Evolutionary conservation across 2,329 filamentous ascomycete species (phyloP).

Genomic region (Corinectria fuckeliana): DNA sequence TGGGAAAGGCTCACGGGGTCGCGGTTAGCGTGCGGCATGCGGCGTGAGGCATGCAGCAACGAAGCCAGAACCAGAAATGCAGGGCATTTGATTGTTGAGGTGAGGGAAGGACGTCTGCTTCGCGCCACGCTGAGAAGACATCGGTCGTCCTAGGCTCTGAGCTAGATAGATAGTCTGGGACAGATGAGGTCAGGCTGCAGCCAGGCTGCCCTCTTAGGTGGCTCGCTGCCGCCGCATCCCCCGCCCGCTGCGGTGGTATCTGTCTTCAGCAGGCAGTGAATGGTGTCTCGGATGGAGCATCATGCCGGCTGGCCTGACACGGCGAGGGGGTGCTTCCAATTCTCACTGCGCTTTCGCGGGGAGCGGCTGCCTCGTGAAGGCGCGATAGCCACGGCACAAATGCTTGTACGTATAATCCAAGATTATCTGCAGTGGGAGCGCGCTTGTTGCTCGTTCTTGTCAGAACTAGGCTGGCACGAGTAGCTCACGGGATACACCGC

Average conservation of each 20-base stretch:
- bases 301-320: neutral
- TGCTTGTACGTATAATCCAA: neutral
- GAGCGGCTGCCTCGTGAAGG: slow-evolving; percentile 3
- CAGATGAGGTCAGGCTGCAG: neutral
- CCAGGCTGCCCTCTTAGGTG: too few relatives aligned
- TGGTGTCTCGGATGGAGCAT: neutral
- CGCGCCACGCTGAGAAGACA: too few relatives aligned
- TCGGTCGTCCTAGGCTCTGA: too few relatives aligned
- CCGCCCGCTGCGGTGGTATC: slow-evolving; percentile 13
- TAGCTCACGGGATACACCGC: slow-evolving; percentile 11
- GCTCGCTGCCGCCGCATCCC: slow-evolving; percentile 10
- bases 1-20: slow-evolving; percentile 35
- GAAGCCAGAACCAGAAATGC: slow-evolving; percentile 5
- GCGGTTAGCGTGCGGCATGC: slow-evolving; percentile 33
- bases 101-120: neutral
- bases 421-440: too few relatives aligned
- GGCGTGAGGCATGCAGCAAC: slow-evolving; percentile 13
- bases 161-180: neutral
- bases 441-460: slow-evolving; percentile 7
- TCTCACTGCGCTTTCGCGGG: neutral
- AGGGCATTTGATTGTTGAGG: slow-evolving; percentile 1
- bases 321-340: neutral
- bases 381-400: neutral
- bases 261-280: slow-evolving; percentile 3
- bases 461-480: slow-evolving; percentile 5